Base-by-base conservation (phyloP, 805 yeast genomes). In the Yamadazyma takamatsuzukensis region DNA sequence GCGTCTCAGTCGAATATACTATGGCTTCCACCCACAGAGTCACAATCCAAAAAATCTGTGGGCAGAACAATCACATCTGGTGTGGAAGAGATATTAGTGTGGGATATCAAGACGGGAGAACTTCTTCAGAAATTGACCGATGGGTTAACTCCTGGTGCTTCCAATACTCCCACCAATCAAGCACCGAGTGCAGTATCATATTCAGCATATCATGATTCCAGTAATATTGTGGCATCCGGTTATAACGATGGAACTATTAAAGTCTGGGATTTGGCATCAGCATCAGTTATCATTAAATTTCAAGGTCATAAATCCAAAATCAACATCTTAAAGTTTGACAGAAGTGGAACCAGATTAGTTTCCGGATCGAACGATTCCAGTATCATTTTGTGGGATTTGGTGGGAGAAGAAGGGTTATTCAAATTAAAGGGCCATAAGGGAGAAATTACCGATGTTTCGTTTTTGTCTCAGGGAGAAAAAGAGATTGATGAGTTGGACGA, bases 61-160 rank as follows among this genome's bases (percentile, higher is more conserved):
- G 95, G 95, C 6, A 70, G 79, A 42, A 82, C 83, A 5, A 69
- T 83, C 30, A 78, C 89, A 2, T 83, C 88, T 4, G 97, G 90
- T 6, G 68, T 86, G 18, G 98, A 93, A 60, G 87, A 85, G 43
- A 76, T 90, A 16, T 63, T 85, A 21, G 68, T 83, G 17, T 90
- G 97, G 97, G 95, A 90, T 54, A 70, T 90, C 46, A 90, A 90
- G 56, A 86, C 96, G 0, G 95, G 95, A 21, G 90, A 83, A 40
- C 53, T 82, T 12, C 51, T 76, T 5, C 65, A 65, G 33, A 64
- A 69, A 27, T 59, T 85, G 12, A 61, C 68, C 30, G 89, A 83
- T 46, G 86, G 83, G 0, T 51, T 74, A n/a, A 74, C 81, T 13
- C 80, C 83, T 9, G 85, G 95, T 30, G 75, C 89, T 1, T 69